Conservation (phyloP, 495 filamentous ascomycete species). For the Penicillium subrubescens region DNA sequence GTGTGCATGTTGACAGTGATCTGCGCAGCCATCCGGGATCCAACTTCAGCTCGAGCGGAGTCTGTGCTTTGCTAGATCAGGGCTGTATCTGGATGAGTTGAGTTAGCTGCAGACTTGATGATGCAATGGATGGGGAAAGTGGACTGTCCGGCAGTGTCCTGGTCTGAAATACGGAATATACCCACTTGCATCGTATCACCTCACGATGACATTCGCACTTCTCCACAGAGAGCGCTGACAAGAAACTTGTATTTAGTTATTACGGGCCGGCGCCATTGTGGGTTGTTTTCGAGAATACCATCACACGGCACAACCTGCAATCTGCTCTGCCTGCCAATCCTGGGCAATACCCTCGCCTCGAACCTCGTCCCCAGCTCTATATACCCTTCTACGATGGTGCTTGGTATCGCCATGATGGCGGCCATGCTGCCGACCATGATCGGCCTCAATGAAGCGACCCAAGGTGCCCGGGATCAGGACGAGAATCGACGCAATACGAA, state of each 20-base stretch:
- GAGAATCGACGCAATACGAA: slow-evolving; percentile 20
- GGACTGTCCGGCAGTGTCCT: slow-evolving; percentile 13
- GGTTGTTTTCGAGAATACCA: not conserved
- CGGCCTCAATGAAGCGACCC: slow-evolving; percentile 31
- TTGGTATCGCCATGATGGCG: slow-evolving; percentile 34
- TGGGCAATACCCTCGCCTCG: not conserved
- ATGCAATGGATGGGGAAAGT: slow-evolving; percentile 16
- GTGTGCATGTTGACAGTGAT: slow-evolving; percentile 3
- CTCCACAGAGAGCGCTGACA: not conserved
- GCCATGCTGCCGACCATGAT: slow-evolving; percentile 37
- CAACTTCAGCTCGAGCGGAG: not conserved
- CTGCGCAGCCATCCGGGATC: slow-evolving; percentile 9
- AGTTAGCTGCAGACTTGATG: slow-evolving; percentile 22
- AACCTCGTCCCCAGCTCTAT: not conserved
- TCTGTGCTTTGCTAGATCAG: slow-evolving; percentile 5
- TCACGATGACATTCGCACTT: not conserved
- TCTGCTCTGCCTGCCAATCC: too few relatives aligned
- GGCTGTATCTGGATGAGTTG: not conserved
- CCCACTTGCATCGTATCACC: not conserved
- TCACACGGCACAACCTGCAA: not conserved
- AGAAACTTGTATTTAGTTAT: not conserved
- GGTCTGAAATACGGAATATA: slow-evolving; percentile 4
- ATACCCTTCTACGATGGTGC: slow-evolving; percentile 21
- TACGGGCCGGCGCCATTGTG: not conserved
- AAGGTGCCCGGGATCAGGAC: slow-evolving; percentile 26